Conservation (phyloP, 805 yeast genomes). For the Zygosaccharomyces bisporus region DNA sequence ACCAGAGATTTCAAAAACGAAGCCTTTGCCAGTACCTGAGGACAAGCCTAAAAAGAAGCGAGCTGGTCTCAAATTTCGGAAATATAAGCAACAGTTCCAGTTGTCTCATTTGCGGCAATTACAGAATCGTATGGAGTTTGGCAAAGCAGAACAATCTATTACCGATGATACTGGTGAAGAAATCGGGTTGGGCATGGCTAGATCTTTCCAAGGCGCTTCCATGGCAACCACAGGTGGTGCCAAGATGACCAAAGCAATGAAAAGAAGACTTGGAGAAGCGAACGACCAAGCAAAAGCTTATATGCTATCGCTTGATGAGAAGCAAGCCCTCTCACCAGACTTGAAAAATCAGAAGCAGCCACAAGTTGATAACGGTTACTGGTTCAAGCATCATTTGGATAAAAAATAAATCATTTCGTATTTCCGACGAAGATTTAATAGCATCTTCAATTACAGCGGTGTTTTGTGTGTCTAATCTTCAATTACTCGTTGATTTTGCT, state of each 20-base stretch:
- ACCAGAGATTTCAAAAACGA: constrained; percentile 59
- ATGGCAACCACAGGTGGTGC: constrained; percentile 45
- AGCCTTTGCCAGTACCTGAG: constrained; percentile 68
- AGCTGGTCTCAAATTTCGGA: constrained; percentile 79
- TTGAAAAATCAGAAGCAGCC: background rate
- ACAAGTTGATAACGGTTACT: background rate
- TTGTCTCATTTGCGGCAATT: constrained; percentile 78
- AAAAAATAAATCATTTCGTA: too few species aligned
- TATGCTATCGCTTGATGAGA: constrained; percentile 6
- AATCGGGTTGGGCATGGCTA: constrained; percentile 73
- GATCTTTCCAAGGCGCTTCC: constrained; percentile 33
- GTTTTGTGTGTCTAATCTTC: too few species aligned
- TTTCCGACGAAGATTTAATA: too few species aligned
- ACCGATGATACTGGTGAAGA: constrained; percentile 74
- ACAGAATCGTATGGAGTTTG: constrained; percentile 82
- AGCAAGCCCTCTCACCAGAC: background rate
- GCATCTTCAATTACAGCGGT: too few species aligned
- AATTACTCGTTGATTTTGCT: too few species aligned
- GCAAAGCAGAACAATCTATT: constrained; percentile 60
- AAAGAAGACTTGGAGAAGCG: constrained; percentile 40
- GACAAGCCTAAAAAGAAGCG: constrained; percentile 77
- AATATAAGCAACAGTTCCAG: constrained; percentile 74
- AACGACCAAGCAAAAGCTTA: constrained; percentile 21
- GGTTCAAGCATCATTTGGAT: constrained; percentile 4
- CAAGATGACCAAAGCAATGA: constrained; percentile 59